Percentiles rank a stretch among this genome's conserved stretches.
Conservation (phyloP, 352 stramenopile genomes). For the Pythium grandisporangium region DNA sequence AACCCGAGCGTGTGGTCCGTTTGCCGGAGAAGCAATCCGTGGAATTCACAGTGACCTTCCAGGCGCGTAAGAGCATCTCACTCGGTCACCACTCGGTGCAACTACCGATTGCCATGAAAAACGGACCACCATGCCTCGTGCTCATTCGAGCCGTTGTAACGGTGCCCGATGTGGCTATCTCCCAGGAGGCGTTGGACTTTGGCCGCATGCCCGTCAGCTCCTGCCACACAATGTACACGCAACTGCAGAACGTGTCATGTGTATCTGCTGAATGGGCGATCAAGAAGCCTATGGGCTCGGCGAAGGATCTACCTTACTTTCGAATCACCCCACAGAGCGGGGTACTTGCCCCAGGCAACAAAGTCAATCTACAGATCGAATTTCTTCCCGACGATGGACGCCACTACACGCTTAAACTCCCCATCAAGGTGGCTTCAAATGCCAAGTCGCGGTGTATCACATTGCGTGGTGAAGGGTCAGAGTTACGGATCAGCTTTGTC, state of each 20-base stretch:
- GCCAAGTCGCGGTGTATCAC: conserved; percentile 68
- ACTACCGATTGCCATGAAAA: conserved; percentile 86
- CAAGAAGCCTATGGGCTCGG: conserved; percentile 83
- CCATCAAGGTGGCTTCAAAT: conserved; percentile 82
- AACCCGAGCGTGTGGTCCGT: conserved; percentile 91
- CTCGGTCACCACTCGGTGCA: conserved; percentile 73
- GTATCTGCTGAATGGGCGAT: conserved; percentile 88
- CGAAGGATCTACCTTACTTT: conserved; percentile 77
- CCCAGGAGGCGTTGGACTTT: conserved; percentile 84
- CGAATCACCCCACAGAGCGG: conserved; percentile 66
- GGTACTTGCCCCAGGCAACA: conserved; percentile 58
- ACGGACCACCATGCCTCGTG: conserved; percentile 82
- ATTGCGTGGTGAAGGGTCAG: conserved; percentile 70
- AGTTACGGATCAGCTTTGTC: conserved; percentile 73
- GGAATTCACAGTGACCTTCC: conserved; percentile 89
- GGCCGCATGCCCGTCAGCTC: conserved; percentile 83
- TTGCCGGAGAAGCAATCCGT: conserved; percentile 84
- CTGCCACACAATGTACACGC: conserved; percentile 83
- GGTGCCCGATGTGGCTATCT: conserved; percentile 85
- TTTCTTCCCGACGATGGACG: conserved; percentile 83
- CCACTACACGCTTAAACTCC: conserved; percentile 74
- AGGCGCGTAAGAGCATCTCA: conserved; percentile 76
- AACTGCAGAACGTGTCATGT: conserved; percentile 87
- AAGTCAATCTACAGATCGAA: conserved; percentile 85
- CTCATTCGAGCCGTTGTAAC: conserved; percentile 86